Percentiles rank a stretch among this genome's conserved stretches.
Conservation (phyloP, 306 rosid species). For the Abrus pulchellus region DNA sequence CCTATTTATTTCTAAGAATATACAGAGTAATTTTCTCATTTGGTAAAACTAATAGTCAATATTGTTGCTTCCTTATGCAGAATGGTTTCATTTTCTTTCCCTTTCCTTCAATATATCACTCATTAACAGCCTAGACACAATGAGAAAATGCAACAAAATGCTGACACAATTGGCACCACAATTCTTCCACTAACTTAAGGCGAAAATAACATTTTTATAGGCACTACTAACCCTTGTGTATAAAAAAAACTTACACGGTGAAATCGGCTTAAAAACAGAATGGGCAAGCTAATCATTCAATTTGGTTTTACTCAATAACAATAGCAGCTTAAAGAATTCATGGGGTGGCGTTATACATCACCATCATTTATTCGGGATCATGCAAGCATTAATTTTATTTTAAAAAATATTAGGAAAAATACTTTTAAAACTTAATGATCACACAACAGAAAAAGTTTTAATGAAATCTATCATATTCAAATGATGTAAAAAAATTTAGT, state of each 20-base stretch:
- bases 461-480: too few relatives aligned
- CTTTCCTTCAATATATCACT: slow-evolving; percentile 36
- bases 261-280: background rate
- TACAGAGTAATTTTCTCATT: slow-evolving; percentile 3
- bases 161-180: slow-evolving; percentile 30
- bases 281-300: background rate
- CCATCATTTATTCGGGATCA: background rate
- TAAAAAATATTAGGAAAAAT: too few relatives aligned
- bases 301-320: background rate
- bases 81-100: slow-evolving; percentile 11
- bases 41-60: slow-evolving; percentile 30
- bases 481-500: too few relatives aligned
- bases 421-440: too few relatives aligned
- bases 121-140: slow-evolving; percentile 8
- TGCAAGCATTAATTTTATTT: background rate
- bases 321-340: background rate
- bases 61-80: slow-evolving; percentile 1
- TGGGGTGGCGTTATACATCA: background rate
- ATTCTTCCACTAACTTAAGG: slow-evolving; percentile 13
- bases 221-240: background rate
- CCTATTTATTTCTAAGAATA: background rate
- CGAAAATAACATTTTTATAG: slow-evolving; percentile 1
- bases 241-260: background rate
- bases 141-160: slow-evolving; percentile 19
- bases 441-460: too few relatives aligned